phyloP scores from a whole-genome alignment of 164 flowering plant species.

The Amborella trichopoda region DNA sequence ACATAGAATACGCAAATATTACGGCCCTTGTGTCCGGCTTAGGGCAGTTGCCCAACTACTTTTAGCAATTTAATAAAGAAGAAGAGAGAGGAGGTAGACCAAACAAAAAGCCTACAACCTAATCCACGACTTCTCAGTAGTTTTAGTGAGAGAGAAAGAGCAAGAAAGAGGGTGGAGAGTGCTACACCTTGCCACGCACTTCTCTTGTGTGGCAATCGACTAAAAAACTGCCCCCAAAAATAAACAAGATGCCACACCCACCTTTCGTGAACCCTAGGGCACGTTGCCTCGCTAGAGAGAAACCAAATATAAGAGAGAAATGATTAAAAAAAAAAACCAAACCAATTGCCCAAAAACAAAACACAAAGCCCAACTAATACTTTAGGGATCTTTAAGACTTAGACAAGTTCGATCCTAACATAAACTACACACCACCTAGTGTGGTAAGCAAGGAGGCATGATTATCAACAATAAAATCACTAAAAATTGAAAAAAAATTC shows the following conservation, averaged over 20 bases:
- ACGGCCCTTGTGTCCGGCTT: too few species aligned
- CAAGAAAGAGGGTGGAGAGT: not conserved
- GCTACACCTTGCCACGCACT: not conserved
- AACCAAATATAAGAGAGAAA: not conserved
- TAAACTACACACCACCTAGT: too few species aligned
- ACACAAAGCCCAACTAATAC: not conserved
- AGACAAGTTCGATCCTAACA: not conserved
- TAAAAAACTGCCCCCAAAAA: not conserved
- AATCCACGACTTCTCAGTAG: constrained; percentile 6
- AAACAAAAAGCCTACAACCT: not conserved
- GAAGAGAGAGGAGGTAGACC: too few species aligned
- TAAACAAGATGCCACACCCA: constrained; percentile 7
- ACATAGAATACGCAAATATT: too few species aligned
- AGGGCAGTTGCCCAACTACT: too few species aligned
- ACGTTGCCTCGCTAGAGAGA: not conserved
- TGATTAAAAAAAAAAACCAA: constrained; percentile 8
- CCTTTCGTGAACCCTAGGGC: constrained; percentile 17
- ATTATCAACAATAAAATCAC: too few species aligned
- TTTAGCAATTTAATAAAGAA: too few species aligned
- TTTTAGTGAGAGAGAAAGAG: not conserved
- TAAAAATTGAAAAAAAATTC: constrained; percentile 5
- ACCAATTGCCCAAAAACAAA: not conserved
- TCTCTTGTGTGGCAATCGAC: not conserved
- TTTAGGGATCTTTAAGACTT: not conserved
- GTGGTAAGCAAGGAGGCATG: too few species aligned